These are phyloP conservation scores for Pythium rishiriense DNA, from an alignment of 352 stramenopile species.

Conservation along the genomic window DNA sequence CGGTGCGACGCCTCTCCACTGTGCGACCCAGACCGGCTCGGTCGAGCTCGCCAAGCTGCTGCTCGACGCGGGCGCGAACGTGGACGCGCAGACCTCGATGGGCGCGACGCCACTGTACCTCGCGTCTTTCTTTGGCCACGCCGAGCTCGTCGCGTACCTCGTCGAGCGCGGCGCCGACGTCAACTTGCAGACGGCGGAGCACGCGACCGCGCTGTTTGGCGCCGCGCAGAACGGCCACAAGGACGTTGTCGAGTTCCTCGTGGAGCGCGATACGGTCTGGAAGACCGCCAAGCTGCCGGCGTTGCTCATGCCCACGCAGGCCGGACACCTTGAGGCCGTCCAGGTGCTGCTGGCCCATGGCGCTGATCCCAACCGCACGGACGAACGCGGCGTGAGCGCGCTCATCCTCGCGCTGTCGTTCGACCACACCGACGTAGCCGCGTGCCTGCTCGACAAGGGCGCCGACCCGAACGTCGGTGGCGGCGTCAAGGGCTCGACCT, in stretches of 20 bases:
- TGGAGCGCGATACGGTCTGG: constrained; percentile 25
- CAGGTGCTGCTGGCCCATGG: constrained; percentile 39
- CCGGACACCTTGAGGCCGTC: constrained; percentile 29
- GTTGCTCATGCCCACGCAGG: constrained; percentile 30
- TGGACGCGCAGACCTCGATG: constrained; percentile 30
- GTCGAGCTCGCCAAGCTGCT: constrained; percentile 25
- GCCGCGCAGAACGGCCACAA: constrained; percentile 29
- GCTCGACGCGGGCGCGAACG: constrained; percentile 22
- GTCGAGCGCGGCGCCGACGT: constrained; percentile 24
- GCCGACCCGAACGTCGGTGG: constrained; percentile 25
- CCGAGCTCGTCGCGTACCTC: constrained; percentile 25
- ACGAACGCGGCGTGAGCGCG: constrained; percentile 65
- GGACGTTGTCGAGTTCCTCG: constrained; percentile 27
- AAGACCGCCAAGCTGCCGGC: constrained; percentile 24
- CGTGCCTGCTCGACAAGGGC: constrained; percentile 27
- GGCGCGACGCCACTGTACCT: constrained; percentile 28
- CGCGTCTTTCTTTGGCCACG: constrained; percentile 28
- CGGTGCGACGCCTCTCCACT: constrained; percentile 29
- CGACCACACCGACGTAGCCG: constrained; percentile 25
- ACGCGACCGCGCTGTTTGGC: constrained; percentile 25
- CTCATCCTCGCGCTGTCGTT: constrained; percentile 35
- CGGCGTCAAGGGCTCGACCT: constrained; percentile 30
- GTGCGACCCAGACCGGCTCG: constrained; percentile 20
- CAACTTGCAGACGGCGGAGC: constrained; percentile 24
- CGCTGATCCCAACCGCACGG: constrained; percentile 46